These are phyloP conservation scores for Fusarium sp. DNA, from an alignment of 2,329 filamentous ascomycete species.

Conservation along the genomic window DNA sequence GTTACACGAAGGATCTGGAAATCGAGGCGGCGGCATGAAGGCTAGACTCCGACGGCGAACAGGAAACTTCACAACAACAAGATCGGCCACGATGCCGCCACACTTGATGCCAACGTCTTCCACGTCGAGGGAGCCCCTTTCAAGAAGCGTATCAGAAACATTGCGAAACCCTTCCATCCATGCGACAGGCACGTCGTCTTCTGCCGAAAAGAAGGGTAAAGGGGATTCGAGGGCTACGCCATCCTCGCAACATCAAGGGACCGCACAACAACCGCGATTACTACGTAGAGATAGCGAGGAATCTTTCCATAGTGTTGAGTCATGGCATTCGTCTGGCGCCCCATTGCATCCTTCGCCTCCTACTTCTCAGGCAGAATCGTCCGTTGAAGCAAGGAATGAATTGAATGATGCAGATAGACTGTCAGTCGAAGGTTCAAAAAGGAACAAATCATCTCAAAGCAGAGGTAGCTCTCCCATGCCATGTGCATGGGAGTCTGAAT, in stretches of 20 bases:
- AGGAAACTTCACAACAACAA: constrained; percentile 49
- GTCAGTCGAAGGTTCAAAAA: constrained; percentile 5
- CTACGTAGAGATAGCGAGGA: constrained; percentile 54
- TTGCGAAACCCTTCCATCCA: not conserved
- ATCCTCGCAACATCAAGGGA: constrained; percentile 3
- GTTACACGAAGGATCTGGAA: constrained; percentile 52
- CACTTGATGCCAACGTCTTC: constrained; percentile 49
- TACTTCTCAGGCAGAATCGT: constrained; percentile 56
- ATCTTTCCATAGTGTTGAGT: constrained; percentile 68
- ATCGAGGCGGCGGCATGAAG: constrained; percentile 47
- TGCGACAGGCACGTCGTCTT: not conserved
- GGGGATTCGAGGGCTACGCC: constrained; percentile 13
- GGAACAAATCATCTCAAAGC: constrained; percentile 12
- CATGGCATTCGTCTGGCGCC: constrained; percentile 62
- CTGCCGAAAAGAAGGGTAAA: constrained; percentile 3
- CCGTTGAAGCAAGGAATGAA: constrained; percentile 45
- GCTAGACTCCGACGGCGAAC: constrained; percentile 51
- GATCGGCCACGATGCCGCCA: constrained; percentile 50
- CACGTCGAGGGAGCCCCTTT: constrained; percentile 49
- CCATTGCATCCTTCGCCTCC: constrained; percentile 61
- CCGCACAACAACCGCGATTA: constrained; percentile 19
- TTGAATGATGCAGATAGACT: constrained; percentile 11
- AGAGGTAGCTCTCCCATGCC: constrained; percentile 29
- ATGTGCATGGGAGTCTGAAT: constrained; percentile 45
- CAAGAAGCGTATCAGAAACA: constrained; percentile 12